Conservation (phyloP, 352 stramenopile genomes). For the Globisporangium splendens region DNA sequence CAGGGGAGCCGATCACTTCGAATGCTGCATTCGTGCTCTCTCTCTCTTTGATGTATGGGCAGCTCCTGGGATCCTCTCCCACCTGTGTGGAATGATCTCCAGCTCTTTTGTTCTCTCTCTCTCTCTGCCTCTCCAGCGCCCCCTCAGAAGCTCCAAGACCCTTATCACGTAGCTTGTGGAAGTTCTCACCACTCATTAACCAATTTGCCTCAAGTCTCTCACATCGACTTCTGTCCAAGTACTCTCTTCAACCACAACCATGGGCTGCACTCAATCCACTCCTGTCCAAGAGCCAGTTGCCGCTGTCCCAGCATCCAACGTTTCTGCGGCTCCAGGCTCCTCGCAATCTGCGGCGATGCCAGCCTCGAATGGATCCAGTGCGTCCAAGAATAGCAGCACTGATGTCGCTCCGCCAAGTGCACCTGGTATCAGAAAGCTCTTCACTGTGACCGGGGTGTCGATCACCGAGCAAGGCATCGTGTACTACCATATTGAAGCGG, state of each 20-base stretch:
- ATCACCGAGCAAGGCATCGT: conserved; percentile 67
- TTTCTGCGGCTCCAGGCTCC: conserved; percentile 4
- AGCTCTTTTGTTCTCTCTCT: neutral
- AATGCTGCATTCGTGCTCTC: too few relatives aligned
- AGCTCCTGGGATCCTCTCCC: neutral
- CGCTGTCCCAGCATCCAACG: conserved; percentile 20
- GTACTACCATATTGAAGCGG: conserved; percentile 59
- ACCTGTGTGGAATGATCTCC: too few relatives aligned
- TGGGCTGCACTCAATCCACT: conserved; percentile 79
- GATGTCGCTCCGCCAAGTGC: neutral
- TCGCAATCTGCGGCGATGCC: conserved; percentile 13
- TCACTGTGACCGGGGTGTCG: conserved; percentile 47
- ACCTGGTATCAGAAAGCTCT: conserved; percentile 22
- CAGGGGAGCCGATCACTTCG: too few relatives aligned
- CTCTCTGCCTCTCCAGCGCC: neutral
- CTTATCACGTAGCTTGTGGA: neutral
- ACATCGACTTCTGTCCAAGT: conserved; percentile 14
- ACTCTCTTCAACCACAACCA: conserved; percentile 21
- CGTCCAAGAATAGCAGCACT: neutral
- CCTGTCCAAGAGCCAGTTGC: conserved; percentile 31
- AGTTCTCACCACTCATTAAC: neutral
- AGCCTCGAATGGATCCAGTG: conserved; percentile 8
- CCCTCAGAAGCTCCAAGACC: neutral
- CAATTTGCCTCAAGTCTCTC: conserved; percentile 1
- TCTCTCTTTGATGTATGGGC: too few relatives aligned